These are phyloP conservation scores for Aspergillus thermomutatus DNA, from an alignment of 2,329 filamentous ascomycete species.

Conservation along the genomic window DNA sequence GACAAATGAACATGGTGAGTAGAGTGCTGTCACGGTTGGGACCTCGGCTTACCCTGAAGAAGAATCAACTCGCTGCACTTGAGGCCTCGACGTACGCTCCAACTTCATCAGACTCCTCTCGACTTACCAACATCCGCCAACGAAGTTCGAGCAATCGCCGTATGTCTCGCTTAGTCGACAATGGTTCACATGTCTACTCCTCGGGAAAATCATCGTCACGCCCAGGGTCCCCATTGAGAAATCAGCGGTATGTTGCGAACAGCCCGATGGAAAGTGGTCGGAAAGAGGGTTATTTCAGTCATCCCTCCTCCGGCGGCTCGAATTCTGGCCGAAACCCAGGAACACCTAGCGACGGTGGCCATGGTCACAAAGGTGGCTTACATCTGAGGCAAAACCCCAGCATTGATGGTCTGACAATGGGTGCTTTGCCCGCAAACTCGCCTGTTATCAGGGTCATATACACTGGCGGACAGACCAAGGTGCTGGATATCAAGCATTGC, in stretches of 20 bases:
- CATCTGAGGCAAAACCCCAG: conserved; percentile 80
- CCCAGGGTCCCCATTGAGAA: conserved; percentile 66
- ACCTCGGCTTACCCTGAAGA: conserved; percentile 14
- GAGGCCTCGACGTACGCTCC: conserved; percentile 62
- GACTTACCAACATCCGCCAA: conserved; percentile 56
- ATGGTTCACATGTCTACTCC: conserved; percentile 40
- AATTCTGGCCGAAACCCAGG: conserved; percentile 54
- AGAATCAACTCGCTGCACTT: conserved; percentile 82
- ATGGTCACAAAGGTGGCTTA: conserved; percentile 60
- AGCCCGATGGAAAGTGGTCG: conserved; percentile 55
- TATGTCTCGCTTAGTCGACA: conserved; percentile 52
- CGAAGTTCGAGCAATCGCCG: conserved; percentile 56
- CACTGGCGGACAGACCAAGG: conserved; percentile 85
- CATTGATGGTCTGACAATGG: conserved; percentile 81
- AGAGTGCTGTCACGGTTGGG: conserved; percentile 6
- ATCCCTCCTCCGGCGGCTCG: conserved; percentile 52
- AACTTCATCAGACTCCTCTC: conserved; percentile 60
- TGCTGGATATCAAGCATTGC: conserved; percentile 89
- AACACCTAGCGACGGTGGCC: conserved; percentile 62
- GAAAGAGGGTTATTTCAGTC: conserved; percentile 56
- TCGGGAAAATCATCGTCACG: conserved; percentile 59
- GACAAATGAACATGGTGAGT: conserved; percentile 79
- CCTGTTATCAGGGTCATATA: conserved; percentile 91
- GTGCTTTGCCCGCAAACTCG: conserved; percentile 78
- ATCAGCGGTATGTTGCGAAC: conserved; percentile 58